phyloP scores from a whole-genome alignment of 805 yeast genomes.

The Hanseniaspora lachancei region DNA sequence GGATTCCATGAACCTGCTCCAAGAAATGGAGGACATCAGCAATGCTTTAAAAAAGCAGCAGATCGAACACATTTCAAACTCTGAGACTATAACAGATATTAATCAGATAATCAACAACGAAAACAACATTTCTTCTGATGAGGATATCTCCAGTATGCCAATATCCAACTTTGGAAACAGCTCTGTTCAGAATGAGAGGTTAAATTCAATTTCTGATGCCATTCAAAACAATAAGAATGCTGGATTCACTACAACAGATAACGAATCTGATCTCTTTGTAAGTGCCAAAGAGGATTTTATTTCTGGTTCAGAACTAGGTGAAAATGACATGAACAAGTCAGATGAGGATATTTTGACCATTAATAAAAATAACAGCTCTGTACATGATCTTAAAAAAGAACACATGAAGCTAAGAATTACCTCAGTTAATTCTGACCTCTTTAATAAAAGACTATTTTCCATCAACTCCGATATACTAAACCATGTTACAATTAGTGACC shows the following conservation, averaged over 20 bases:
- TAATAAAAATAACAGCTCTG: background rate
- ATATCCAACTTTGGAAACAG: background rate
- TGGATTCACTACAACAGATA: conserved; percentile 1
- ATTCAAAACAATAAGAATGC: background rate
- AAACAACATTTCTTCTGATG: background rate
- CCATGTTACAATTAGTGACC: background rate
- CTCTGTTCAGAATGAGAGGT: background rate
- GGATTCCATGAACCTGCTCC: conserved; percentile 4
- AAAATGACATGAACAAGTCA: background rate
- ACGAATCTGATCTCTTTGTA: background rate
- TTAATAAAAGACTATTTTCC: background rate
- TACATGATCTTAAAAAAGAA: background rate
- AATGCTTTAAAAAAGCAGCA: conserved; percentile 1
- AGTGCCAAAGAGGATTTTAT: conserved; percentile 3
- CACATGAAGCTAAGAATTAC: background rate
- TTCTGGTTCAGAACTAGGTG: background rate
- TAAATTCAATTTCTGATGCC: background rate
- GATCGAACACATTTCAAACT: background rate
- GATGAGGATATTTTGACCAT: background rate
- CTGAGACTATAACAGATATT: background rate
- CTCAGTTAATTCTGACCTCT: background rate
- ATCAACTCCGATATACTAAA: conserved; percentile 1
- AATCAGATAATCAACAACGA: background rate
- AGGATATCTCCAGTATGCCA: background rate
- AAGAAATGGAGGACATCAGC: conserved; percentile 9